These are phyloP conservation scores for Sarcocystis neurona DNA, from an alignment of 169 alveolate genomes.

Conservation along the genomic window DNA sequence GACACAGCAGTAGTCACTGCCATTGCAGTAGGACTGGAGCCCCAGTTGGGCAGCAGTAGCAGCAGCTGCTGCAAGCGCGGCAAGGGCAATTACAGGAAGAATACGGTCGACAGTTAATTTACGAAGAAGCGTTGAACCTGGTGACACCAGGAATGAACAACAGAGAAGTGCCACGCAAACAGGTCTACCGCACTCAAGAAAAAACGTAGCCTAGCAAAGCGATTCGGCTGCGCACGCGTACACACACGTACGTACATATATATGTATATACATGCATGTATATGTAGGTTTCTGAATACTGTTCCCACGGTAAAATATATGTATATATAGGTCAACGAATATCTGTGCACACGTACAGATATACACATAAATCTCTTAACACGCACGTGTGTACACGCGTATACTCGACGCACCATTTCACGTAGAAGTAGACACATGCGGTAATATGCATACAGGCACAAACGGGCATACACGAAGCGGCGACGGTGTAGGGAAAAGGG, in stretches of 20 bases:
- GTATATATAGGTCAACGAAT: not conserved
- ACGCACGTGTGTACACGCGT: not conserved
- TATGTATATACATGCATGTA: not conserved
- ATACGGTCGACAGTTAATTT: no score
- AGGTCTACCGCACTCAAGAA: not conserved
- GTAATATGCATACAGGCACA: no score
- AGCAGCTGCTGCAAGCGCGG: no score
- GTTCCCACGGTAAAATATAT: not conserved
- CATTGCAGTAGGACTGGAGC: no score
- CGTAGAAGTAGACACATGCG: no score
- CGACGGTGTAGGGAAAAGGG: no score
- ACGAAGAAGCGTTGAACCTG: no score
- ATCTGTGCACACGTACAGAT: not conserved
- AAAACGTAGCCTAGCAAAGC: not conserved
- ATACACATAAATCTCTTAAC: not conserved
- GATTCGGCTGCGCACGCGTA: not conserved
- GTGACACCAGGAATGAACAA: not conserved
- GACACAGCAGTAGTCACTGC: no score
- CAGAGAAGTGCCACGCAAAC: not conserved
- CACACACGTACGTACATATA: not conserved
- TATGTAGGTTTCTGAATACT: not conserved
- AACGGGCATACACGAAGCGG: no score
- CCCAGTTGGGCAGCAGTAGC: no score
- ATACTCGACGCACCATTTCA: no score
- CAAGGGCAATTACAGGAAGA: no score